Conservation (phyloP, 2,329 filamentous ascomycete genomes). For the Colletotrichum magnum region DNA sequence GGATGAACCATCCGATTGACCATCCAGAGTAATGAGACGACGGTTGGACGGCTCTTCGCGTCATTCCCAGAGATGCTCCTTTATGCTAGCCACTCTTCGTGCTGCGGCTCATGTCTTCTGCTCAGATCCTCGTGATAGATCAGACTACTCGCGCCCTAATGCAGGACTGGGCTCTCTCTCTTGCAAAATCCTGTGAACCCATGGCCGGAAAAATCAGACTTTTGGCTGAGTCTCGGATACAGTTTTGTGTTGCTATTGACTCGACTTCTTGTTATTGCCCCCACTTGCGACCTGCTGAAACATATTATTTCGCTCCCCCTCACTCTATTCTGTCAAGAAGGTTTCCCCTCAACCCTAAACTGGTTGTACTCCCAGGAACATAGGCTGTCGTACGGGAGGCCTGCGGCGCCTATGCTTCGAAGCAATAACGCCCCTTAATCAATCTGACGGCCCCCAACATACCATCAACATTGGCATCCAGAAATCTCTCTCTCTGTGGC, state of each 20-base stretch:
- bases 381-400: conserved; percentile 4
- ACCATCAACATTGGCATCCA: not conserved
- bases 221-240: conserved; percentile 13
- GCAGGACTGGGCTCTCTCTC: not conserved
- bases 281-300: conserved; percentile 13
- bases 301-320: conserved; percentile 2
- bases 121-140: not conserved
- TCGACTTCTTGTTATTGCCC: not conserved
- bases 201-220: not conserved
- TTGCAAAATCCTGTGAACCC: not conserved
- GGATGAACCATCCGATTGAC: conserved; percentile 5
- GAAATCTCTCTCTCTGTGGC: not conserved
- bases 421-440: conserved; percentile 29
- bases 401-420: not conserved
- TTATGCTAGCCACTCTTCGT: not conserved
- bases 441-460: conserved; percentile 11
- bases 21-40: conserved; percentile 3
- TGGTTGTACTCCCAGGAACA: conserved; percentile 8
- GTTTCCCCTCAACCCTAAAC: conserved; percentile 16
- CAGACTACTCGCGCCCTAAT: not conserved
- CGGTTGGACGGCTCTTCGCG: not conserved
- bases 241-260: conserved; percentile 10
- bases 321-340: conserved; percentile 10
- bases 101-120: not conserved
- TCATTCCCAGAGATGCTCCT: not conserved